Base-by-base conservation (phyloP, 108 stramenopile genomes). In the Cyclotella atomus region DNA sequence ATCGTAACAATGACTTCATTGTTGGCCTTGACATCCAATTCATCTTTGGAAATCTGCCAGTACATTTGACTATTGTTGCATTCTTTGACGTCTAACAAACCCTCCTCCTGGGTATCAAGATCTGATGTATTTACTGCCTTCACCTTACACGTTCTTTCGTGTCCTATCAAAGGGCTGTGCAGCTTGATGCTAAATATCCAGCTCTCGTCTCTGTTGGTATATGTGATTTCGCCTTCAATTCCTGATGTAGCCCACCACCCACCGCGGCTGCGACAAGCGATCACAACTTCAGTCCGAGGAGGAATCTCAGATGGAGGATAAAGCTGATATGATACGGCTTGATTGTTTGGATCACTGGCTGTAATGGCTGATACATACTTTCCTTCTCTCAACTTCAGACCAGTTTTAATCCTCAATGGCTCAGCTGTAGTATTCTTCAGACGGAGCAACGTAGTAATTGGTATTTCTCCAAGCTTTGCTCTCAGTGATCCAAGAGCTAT, bases 1-100 rank as follows among this genome's bases (percentile, higher is more conserved):
- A 57, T 30, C n/a, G 56, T 30, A 14, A 57, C 29, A 57, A 57
- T 19, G 10, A 57, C 10, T 19, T 57, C 56, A 57, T 57, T 57
- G 56, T 57, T 57, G 28, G 56, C 28, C 32, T 57, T 57, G 1
- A 28, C 19, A 30, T 57, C 56, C 10, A 57, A 32, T n/a, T 57
- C 56, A 57, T 57, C 29, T 57, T 30, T 30, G 0, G 56, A 8
- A 16, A 57, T 29, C 32, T 57, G 9, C 56, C 56, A 57, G 28
- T n/a, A 32, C 16, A 2, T 28, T 10, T 9, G 14, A 32, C n/a
- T 57, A n/a, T n/a, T n/a, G n/a, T n/a, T 28, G 3, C 29, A 41
- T 12, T 30, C 29, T 32, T 30, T 0, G 21, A 52, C 21, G 10
- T n/a, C 24, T 2, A 1, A 30, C 28, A 30, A 30, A 8, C 12